These are phyloP conservation scores for Atalantia buxifolia DNA, from an alignment of 345 rosid genomes.

Conservation along the genomic window DNA sequence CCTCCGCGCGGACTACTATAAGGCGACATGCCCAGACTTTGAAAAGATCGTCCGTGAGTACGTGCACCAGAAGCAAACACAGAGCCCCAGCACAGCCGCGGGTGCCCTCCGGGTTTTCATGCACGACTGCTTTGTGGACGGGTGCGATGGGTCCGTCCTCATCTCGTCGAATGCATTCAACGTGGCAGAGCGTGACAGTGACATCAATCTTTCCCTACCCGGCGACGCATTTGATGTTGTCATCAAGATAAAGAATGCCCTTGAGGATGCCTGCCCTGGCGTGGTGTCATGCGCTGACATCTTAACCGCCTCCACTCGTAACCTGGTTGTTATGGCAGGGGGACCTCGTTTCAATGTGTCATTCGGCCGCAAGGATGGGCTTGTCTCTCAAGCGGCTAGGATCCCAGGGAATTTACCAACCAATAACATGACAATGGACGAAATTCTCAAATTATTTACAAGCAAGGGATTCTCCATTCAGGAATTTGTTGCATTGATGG, in stretches of 20 bases:
- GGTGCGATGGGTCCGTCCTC: constrained; percentile 62
- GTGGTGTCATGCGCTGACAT: constrained; percentile 63
- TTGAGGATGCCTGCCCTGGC: constrained; percentile 56
- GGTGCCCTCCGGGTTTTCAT: constrained; percentile 50
- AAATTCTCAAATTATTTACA: constrained; percentile 33
- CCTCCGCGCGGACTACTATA: constrained; percentile 43
- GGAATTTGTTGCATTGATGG: constrained; percentile 55
- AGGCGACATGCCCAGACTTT: constrained; percentile 50
- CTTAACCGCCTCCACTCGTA: constrained; percentile 47
- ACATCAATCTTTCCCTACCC: constrained; percentile 43
- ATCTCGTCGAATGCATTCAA: constrained; percentile 46
- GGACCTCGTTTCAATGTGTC: constrained; percentile 46
- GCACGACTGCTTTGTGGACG: constrained; percentile 63
- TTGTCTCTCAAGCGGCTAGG: constrained; percentile 34
- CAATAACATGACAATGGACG: constrained; percentile 34
- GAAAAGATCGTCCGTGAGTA: constrained; percentile 35
- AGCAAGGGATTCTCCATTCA: constrained; percentile 35
- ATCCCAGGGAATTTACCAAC: constrained; percentile 35
- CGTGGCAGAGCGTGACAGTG: constrained; percentile 53
- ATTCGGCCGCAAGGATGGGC: constrained; percentile 55
- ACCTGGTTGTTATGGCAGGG: constrained; percentile 55
- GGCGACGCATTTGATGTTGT: constrained; percentile 60
- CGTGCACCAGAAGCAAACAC: constrained; percentile 29
- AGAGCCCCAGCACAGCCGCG: constrained; percentile 55
- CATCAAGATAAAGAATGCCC: constrained; percentile 38